phyloP scores from a whole-genome alignment of 1,284 basidiomycete genomes.

The Sporisorium graminicola region DNA sequence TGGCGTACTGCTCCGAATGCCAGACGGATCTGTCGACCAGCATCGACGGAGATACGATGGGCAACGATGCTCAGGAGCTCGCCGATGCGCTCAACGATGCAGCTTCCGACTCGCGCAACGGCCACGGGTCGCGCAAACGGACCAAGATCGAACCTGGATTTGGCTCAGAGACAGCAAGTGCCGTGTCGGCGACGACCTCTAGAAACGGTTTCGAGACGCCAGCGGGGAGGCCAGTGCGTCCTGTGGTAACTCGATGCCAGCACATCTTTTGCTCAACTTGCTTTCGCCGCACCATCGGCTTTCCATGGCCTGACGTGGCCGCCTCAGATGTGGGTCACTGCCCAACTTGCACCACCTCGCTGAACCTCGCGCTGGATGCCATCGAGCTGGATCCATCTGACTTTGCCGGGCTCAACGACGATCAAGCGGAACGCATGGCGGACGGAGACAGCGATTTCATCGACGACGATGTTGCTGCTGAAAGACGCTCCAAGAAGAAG shows the following conservation, averaged over 20 bases:
- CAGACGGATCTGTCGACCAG: constrained; percentile 77
- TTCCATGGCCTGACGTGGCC: constrained; percentile 41
- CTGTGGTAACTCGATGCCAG: constrained; percentile 84
- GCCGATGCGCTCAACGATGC: constrained; percentile 73
- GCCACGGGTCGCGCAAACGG: constrained; percentile 17
- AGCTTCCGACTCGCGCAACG: constrained; percentile 54
- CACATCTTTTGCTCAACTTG: constrained; percentile 79
- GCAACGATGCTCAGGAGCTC: constrained; percentile 71
- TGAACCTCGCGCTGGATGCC: constrained; percentile 57
- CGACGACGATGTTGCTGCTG: constrained; percentile 13
- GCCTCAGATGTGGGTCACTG: constrained; percentile 71
- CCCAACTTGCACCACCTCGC: constrained; percentile 76
- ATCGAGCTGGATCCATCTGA: constrained; percentile 50
- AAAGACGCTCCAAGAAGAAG: constrained; percentile 15
- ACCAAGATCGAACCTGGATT: constrained; percentile 27
- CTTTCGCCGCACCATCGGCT: constrained; percentile 66
- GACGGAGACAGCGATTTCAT: constrained; percentile 29
- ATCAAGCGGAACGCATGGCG: constrained; percentile 29
- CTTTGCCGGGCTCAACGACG: constrained; percentile 45
- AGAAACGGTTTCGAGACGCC: constrained; percentile 44
- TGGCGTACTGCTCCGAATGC: constrained; percentile 89
- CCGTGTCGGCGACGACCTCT: constrained; percentile 12
- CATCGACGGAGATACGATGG: constrained; percentile 32
- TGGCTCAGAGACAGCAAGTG: not conserved
- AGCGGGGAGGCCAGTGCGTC: constrained; percentile 17